phyloP scores from a whole-genome alignment of 1,284 basidiomycete genomes.

The Ceratobasidium sp. region DNA sequence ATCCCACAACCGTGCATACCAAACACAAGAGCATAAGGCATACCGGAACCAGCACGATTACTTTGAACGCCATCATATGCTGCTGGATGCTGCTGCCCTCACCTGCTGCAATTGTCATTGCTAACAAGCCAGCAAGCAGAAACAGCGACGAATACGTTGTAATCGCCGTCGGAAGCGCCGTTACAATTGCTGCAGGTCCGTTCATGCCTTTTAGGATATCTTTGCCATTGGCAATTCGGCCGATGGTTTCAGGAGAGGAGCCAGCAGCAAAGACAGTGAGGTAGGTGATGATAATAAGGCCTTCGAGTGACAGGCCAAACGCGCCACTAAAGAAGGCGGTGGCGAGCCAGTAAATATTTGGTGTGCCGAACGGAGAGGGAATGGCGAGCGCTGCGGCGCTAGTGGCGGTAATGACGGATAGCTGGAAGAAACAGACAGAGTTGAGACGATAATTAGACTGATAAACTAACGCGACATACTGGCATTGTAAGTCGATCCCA shows the following conservation, averaged over 20 bases:
- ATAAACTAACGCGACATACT: not conserved
- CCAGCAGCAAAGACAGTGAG: slow-evolving; percentile 12
- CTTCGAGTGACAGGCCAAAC: slow-evolving; percentile 27
- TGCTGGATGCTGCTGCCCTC: not conserved
- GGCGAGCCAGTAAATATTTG: not conserved
- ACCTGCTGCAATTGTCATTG: not conserved
- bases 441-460: not conserved
- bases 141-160: slow-evolving; percentile 21
- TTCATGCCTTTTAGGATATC: not conserved
- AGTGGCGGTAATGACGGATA: slow-evolving; percentile 14
- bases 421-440: not conserved
- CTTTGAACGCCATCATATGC: not conserved
- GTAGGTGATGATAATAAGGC: slow-evolving; percentile 25
- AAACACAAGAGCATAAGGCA: not conserved
- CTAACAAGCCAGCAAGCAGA: slow-evolving; percentile 4
- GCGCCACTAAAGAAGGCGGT: slow-evolving; percentile 6
- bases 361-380: slow-evolving; percentile 8
- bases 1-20: not conserved
- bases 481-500: slow-evolving; percentile 11
- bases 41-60: not conserved
- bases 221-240: not conserved
- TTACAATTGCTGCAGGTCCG: not conserved
- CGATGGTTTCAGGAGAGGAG: not conserved
- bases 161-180: not conserved
- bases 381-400: slow-evolving; percentile 21